Percentiles rank a stretch among this genome's conserved stretches.
phyloP scores from a whole-genome alignment of 2,329 filamentous ascomycete genomes.

The Hypoxylon sp. region DNA sequence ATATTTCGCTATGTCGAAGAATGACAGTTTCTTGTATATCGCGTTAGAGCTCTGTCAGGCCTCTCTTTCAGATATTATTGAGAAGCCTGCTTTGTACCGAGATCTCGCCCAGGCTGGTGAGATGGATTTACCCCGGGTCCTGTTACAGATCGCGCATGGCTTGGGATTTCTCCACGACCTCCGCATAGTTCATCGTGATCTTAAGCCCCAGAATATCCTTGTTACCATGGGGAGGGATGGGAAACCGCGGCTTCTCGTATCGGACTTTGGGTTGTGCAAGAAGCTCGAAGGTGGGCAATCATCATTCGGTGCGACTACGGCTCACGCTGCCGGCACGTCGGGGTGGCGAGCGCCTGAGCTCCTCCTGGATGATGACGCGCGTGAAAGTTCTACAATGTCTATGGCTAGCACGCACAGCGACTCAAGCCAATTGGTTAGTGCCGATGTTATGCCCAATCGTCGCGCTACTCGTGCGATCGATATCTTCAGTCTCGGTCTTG shows the following conservation, averaged over 20 bases:
- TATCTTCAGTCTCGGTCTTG: conserved; percentile 95
- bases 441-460: conserved; percentile 74
- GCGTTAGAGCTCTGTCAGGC: conserved; percentile 94
- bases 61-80: conserved; percentile 91
- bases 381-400: conserved; percentile 61
- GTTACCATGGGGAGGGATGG: conserved; percentile 81
- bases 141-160: conserved; percentile 92
- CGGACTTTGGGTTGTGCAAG: conserved; percentile 97
- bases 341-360: conserved; percentile 98
- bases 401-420: conserved; percentile 72
- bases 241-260: conserved; percentile 89
- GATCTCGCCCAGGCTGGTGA: conserved; percentile 81
- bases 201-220: conserved; percentile 98
- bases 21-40: conserved; percentile 94
- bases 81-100: conserved; percentile 77
- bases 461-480: conserved; percentile 96
- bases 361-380: conserved; percentile 82
- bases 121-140: conserved; percentile 81
- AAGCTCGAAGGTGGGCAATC: conserved; percentile 95
- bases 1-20: conserved; percentile 93
- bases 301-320: conserved; percentile 94
- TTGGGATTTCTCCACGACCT: conserved; percentile 90
- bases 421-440: conserved; percentile 70
- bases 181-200: conserved; percentile 95
- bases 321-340: conserved; percentile 91